Conservation (phyloP, 345 rosid genomes). For the Bruguiera sexangula region DNA sequence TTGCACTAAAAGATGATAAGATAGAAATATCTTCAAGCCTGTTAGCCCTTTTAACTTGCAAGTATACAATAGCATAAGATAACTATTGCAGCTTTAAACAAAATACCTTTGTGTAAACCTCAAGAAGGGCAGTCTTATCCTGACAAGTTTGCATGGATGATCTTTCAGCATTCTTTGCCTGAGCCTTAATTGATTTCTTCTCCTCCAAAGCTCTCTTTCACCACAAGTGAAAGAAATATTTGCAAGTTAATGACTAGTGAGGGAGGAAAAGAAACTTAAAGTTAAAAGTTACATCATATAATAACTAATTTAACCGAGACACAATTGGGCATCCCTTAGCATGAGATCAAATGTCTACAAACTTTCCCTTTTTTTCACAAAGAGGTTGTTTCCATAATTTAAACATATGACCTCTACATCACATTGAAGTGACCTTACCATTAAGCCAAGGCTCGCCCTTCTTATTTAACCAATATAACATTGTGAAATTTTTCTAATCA, state of each 20-base stretch:
- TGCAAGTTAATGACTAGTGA: not conserved
- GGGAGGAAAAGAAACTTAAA: not conserved
- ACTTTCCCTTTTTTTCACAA: too few species aligned
- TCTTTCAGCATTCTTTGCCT: conserved; percentile 69
- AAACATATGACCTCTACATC: too few species aligned
- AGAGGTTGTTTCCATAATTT: too few species aligned
- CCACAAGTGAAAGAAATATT: conserved; percentile 4
- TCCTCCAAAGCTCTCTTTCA: conserved; percentile 77
- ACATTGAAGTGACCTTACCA: too few species aligned
- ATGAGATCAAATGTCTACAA: too few species aligned
- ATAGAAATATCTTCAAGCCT: not conserved
- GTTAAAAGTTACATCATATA: not conserved
- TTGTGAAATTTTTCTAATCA: not conserved
- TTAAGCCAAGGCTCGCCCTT: too few species aligned
- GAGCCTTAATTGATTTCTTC: conserved; percentile 59
- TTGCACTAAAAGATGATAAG: not conserved
- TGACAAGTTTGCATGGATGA: conserved; percentile 62
- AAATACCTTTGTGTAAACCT: conserved; percentile 74
- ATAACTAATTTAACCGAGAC: not conserved
- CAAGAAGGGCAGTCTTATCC: conserved; percentile 61
- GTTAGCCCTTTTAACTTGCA: not conserved
- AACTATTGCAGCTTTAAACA: conserved; percentile 4
- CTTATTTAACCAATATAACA: not conserved
- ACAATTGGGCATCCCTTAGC: not conserved
- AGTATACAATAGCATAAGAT: conserved; percentile 12